A percentile compares a stretch with the other conserved stretches of the same genome.
Conservation (phyloP, 1,284 basidiomycete genomes). For the Cystobasidium pallidum region DNA sequence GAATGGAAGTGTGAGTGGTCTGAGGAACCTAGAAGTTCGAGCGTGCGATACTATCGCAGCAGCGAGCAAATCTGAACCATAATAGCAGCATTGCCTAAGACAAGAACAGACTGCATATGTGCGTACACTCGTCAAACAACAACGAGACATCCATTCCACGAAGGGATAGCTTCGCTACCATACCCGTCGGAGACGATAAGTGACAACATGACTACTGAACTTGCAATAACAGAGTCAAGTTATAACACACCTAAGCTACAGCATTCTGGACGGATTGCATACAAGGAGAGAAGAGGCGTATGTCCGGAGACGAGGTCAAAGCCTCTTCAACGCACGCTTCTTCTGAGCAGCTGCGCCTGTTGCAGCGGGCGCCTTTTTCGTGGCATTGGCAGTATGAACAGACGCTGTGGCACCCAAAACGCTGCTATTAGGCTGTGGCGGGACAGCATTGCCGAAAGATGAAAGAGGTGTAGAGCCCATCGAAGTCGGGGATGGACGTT, state of each 20-base stretch:
- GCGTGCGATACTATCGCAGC: background rate
- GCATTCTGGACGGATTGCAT: background rate
- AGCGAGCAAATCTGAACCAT: background rate
- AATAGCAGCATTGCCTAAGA: background rate
- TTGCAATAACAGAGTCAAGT: background rate
- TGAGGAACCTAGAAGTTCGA: no score
- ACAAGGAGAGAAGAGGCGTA: background rate
- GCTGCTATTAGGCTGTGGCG: constrained; percentile 13
- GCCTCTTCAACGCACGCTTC: constrained; percentile 39
- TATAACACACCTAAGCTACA: background rate
- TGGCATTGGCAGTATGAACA: constrained; percentile 6
- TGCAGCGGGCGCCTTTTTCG: constrained; percentile 8
- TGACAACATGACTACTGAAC: constrained; percentile 1
- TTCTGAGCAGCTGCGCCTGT: constrained; percentile 37
- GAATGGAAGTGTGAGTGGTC: no score
- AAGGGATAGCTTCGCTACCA: background rate
- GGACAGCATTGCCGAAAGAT: constrained; percentile 8
- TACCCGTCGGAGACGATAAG: background rate
- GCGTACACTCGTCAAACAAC: background rate
- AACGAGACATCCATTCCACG: background rate
- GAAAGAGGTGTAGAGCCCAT: constrained; percentile 4
- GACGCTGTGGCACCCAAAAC: constrained; percentile 7
- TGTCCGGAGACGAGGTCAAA: background rate
- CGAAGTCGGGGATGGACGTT: constrained; percentile 21
- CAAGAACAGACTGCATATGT: background rate